A percentile compares a stretch with the other conserved stretches of the same genome.
Evolutionary conservation across 2,329 filamentous ascomycete species (phyloP).

Genomic region (Didymella segeticola): DNA sequence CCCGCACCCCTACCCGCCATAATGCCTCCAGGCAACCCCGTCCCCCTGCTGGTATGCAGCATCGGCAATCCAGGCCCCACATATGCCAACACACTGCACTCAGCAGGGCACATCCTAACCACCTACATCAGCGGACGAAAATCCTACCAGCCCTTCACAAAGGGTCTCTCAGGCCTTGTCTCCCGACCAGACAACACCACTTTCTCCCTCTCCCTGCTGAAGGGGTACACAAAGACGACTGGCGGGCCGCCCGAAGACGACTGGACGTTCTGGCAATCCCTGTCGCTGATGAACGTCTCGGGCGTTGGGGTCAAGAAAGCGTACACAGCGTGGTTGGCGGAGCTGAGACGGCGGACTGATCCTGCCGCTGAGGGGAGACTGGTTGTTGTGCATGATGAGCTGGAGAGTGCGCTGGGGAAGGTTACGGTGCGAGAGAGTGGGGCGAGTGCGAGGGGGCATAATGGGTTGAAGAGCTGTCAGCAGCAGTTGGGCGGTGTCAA

Average conservation of each 20-base stretch:
- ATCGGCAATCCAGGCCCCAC: constrained; percentile 77
- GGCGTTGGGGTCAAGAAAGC: constrained; percentile 73
- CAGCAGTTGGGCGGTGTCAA: constrained; percentile 42
- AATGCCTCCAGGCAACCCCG: constrained; percentile 37
- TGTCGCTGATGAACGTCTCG: constrained; percentile 82
- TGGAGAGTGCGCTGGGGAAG: constrained; percentile 74
- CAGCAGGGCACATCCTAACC: constrained; percentile 82
- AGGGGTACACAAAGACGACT: constrained; percentile 25
- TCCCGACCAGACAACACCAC: constrained; percentile 34
- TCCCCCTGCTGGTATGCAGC: constrained; percentile 77
- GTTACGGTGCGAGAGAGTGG: constrained; percentile 70
- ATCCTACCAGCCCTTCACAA: constrained; percentile 39
- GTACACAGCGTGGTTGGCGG: constrained; percentile 62
- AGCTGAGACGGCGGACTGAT: constrained; percentile 9
- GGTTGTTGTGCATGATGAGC: constrained; percentile 86
- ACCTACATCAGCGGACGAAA: constrained; percentile 44
- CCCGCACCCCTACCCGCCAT: constrained; percentile 3
- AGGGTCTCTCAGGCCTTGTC: constrained; percentile 40
- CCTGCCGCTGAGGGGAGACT: constrained; percentile 56
- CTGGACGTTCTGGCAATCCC: constrained; percentile 75
- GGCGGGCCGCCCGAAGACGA: constrained; percentile 38
- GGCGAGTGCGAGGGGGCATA: constrained; percentile 53
- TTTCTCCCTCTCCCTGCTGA: constrained; percentile 57
- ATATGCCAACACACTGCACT: constrained; percentile 82
- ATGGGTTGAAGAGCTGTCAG: constrained; percentile 54